Evolutionary conservation across 1,284 basidiomycete species (phyloP), one percentile per base, ranked within the genome.

Genomic region (Omphalotus olearius): DNA sequence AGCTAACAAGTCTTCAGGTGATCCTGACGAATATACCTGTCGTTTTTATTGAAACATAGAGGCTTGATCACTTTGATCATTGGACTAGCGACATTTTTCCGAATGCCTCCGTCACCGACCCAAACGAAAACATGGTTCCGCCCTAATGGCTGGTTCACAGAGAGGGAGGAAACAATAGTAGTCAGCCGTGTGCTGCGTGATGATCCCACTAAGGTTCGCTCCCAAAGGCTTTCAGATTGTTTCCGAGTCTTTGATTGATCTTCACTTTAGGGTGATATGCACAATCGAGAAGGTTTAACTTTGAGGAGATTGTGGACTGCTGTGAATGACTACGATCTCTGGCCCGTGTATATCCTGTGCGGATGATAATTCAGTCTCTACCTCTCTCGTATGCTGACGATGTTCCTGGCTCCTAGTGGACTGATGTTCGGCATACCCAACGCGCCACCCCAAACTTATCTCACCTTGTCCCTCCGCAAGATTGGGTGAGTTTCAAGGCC

Each of bases 251-350:
- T 9, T 37, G 17, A 26, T 14, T 37, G 10, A 25, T 16, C 13
- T 28, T n/a, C 37, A 46, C 16, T 47, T 6, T 16, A 77, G 72
- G 75, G 79, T 4, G 78, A 82, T 56, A 91, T 91, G 88, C 85
- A 91, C 68, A 91, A 91, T 57, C 80, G 88, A 20, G 77, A 91
- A 64, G 82, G 82, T 0, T 63, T 90, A n/a, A 71, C 75, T 0
- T 28, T 75, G 10, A 73, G 69, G 58, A 75, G 76, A 51, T 69
- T 88, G 6, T 83, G 75, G 73, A 65, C 63, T 16, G 76, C 80
- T 2, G 51, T 88, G 2, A 74, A 70, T 37, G 85, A 89, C 60
- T 86, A 80, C 59, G 78, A 83, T 55, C 66, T 88, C 54, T 89
- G 85, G 83, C 86, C 86, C 0, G 56, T 88, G 23, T 88, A 88